A percentile compares a stretch with the other conserved stretches of the same genome.
These are phyloP conservation scores for Asparagopsis taxiformis DNA, from an alignment of 31 red algal species.

Conservation along the genomic window DNA sequence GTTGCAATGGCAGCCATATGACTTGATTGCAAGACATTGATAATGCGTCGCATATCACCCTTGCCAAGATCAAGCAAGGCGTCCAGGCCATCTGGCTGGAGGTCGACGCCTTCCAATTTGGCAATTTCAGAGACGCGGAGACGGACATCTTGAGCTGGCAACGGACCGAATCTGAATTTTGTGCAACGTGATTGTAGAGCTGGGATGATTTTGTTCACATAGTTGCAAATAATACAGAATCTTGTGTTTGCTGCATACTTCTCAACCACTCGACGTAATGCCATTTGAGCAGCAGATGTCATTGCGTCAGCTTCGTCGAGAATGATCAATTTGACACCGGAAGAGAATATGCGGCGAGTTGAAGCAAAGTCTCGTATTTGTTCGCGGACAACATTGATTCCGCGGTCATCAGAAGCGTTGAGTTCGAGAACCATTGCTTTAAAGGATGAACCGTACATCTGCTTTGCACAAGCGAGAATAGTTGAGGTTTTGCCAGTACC, in stretches of 20 bases:
- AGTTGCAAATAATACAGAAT: constrained; percentile 99
- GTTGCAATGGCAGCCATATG: constrained; percentile 52
- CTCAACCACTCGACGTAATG: constrained; percentile 92
- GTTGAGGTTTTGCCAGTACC: constrained; percentile 98
- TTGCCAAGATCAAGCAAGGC: constrained; percentile 76
- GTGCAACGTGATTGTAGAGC: constrained; percentile 99
- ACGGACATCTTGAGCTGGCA: constrained; percentile 62
- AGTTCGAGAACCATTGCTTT: constrained; percentile 92
- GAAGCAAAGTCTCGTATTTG: constrained; percentile 97
- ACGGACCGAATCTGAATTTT: constrained; percentile 92
- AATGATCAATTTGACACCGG: constrained; percentile 87
- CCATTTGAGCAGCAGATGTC: constrained; percentile 92
- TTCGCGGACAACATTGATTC: constrained; percentile 93
- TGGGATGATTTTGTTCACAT: constrained; percentile 98
- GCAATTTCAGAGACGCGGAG: constrained; percentile 75
- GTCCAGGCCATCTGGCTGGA: constrained; percentile 67
- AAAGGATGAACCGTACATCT: constrained; percentile 89
- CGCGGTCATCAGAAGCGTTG: constrained; percentile 98
- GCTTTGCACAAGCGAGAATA: constrained; percentile 87
- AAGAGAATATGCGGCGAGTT: constrained; percentile 81
- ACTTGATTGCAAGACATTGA: constrained; percentile 91
- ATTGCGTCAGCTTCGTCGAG: constrained; percentile 99
- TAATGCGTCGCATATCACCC: constrained; percentile 94
- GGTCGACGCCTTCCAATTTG: constrained; percentile 53
- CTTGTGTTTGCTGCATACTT: constrained; percentile 86